These are phyloP conservation scores for Gliomastix tumulicola DNA, from an alignment of 2,329 filamentous ascomycete species.

Conservation along the genomic window DNA sequence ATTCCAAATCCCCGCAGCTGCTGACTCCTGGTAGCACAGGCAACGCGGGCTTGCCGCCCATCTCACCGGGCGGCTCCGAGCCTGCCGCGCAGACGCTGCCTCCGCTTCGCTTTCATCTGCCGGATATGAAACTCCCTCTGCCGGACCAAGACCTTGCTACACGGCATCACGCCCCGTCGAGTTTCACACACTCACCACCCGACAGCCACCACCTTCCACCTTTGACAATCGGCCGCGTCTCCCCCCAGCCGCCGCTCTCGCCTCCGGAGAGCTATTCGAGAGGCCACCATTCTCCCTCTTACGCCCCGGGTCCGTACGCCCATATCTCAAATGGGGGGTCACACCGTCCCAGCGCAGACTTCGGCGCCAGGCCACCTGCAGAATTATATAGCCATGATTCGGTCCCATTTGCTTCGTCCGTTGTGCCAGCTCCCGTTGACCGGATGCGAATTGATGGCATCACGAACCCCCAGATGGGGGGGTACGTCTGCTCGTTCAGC, in stretches of 20 bases:
- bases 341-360: conserved; percentile 31
- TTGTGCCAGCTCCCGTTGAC: too few relatives aligned
- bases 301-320: conserved; percentile 29
- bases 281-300: conserved; percentile 39
- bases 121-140: conserved; percentile 21
- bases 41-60: conserved; percentile 23
- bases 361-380: too few relatives aligned
- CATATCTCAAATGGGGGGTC: conserved; percentile 20
- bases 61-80: conserved; percentile 9
- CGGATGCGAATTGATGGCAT: conserved; percentile 53
- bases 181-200: conserved; percentile 27
- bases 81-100: conserved; percentile 15
- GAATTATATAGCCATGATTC: too few relatives aligned
- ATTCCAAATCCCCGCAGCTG: background rate
- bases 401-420: too few relatives aligned
- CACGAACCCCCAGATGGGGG: conserved; percentile 33
- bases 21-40: conserved; percentile 18
- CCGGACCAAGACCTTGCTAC: conserved; percentile 22
- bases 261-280: conserved; percentile 37
- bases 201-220: conserved; percentile 19
- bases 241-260: conserved; percentile 45
- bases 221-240: conserved; percentile 18
- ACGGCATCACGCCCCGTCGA: too few relatives aligned
- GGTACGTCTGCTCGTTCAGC: conserved; percentile 49
- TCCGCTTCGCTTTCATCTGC: conserved; percentile 27